Base-by-base conservation (phyloP, 352 stramenopile species). In the Pythium pectinolyticum region DNA sequence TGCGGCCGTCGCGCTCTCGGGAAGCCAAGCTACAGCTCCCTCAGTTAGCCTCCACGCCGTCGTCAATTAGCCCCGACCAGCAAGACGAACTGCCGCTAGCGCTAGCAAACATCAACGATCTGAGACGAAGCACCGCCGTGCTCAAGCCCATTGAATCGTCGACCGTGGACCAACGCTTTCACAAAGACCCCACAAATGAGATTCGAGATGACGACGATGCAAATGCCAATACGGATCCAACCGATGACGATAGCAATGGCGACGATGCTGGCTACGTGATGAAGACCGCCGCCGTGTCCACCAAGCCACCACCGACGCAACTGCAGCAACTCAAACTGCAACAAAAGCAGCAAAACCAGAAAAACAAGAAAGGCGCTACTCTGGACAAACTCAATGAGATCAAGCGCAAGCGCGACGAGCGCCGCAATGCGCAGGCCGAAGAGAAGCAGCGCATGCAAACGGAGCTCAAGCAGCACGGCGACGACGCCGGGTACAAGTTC, bases 401-500 rank as follows among this genome's bases (percentile, higher is more conserved):
- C 55, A 70, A 92, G 28, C 79, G 79, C 15, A 89, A 88, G 64
- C 83, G 83, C 2, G 75, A 92, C 20, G 72, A 74, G 45, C 83
- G 83, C 12, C 79, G 83, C 5, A 70, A 65, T 0, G 66, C 74
- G 6, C 83, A 90, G 48, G 80, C 69, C 2, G 55, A 89, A 46
- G 81, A 92, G 61, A 92, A 92, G 45, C 69, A 77, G 51, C 84
- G 84, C 20, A 72, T 90, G n/a, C 67, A 84, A 24, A 74, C 53
- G 24, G 84, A 93, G 48, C 48, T 93, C 7, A 57, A 77, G 45
- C 72, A 86, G 40, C 81, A 91, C 48, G 84, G 84, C 19, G 82
- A 91, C 54, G 82, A 93, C 52, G 66, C 67, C 40, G 82, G 82
- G 7, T 91, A 91, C 70, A 91, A 91, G 40, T 93, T 90, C 49